Conservation (phyloP, 305 asterid species). For the Fraxinus paxiana region DNA sequence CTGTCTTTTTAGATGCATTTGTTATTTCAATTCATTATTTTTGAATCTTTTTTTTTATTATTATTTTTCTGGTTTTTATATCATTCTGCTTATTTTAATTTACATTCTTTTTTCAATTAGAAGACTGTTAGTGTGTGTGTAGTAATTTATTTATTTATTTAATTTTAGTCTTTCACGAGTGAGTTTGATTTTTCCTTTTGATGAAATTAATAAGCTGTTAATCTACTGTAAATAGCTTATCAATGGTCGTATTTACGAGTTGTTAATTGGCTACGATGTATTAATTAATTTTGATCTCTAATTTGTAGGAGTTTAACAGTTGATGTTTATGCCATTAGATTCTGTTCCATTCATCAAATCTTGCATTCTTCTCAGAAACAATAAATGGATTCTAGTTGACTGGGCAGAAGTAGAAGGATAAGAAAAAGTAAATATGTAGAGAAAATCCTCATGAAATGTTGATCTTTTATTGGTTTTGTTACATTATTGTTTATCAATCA, state of each 20-base stretch:
- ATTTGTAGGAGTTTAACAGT: conserved; percentile 2
- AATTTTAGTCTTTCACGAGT: background rate
- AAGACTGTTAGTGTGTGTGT: background rate
- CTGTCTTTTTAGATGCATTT: conserved; percentile 18
- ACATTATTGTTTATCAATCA: conserved; percentile 4
- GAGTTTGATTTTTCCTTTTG: conserved; percentile 7
- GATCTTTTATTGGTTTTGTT: background rate
- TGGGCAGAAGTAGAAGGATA: background rate
- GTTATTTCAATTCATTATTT: background rate
- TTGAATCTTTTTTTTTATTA: background rate
- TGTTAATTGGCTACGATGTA: conserved; percentile 1
- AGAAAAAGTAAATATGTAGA: background rate
- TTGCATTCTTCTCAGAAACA: conserved; percentile 9
- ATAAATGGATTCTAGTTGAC: conserved; percentile 5
- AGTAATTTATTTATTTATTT: background rate
- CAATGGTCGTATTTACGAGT: background rate
- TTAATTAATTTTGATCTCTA: background rate
- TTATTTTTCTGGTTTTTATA: background rate
- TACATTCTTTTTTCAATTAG: background rate
- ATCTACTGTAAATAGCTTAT: background rate
- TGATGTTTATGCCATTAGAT: conserved; percentile 12
- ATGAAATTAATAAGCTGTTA: background rate
- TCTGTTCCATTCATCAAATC: conserved; percentile 2
- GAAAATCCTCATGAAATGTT: background rate
- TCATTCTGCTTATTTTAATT: background rate